A percentile compares a stretch with the other conserved stretches of the same genome.
Evolutionary conservation across 441 rosid genomes (phyloP).

Genomic region (Sinapis alba): DNA sequence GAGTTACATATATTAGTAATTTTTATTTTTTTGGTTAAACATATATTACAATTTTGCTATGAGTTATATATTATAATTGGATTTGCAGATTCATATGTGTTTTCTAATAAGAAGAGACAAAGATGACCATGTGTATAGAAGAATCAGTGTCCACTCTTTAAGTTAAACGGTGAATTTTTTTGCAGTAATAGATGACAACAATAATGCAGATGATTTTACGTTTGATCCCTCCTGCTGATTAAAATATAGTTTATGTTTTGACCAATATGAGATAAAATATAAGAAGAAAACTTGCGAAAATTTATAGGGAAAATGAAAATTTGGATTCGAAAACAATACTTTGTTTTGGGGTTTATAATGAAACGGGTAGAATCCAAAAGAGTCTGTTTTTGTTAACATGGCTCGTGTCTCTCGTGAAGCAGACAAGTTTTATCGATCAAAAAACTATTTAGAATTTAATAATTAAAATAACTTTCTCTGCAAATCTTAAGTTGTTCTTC

Average conservation of each 20-base stretch:
- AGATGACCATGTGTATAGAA: conserved; percentile 60
- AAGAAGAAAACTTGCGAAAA: neutral
- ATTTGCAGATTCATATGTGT: conserved; percentile 38
- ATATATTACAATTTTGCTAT: too few relatives aligned
- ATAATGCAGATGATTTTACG: conserved; percentile 8
- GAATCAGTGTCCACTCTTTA: conserved; percentile 54
- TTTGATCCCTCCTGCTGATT: neutral
- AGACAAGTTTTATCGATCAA: conserved; percentile 38
- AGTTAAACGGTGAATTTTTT: conserved; percentile 1
- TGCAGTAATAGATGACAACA: conserved; percentile 20
- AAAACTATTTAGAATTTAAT: conserved; percentile 15
- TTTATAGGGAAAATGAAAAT: conserved; percentile 30
- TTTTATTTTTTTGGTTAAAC: too few relatives aligned
- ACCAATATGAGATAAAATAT: conserved; percentile 18
- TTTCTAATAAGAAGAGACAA: conserved; percentile 36
- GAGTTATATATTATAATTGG: neutral
- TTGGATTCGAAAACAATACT: neutral
- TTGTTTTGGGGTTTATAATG: conserved; percentile 7
- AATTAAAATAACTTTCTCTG: conserved; percentile 7
- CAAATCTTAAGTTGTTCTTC: conserved; percentile 21
- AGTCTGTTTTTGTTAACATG: conserved; percentile 33
- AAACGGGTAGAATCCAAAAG: conserved; percentile 26
- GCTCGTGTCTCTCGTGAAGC: conserved; percentile 43
- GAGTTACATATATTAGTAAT: neutral
- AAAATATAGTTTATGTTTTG: conserved; percentile 36